Percentiles rank a stretch among this genome's conserved stretches.
phyloP scores from a whole-genome alignment of 352 stramenopile species.

The Phytophthora multivora region DNA sequence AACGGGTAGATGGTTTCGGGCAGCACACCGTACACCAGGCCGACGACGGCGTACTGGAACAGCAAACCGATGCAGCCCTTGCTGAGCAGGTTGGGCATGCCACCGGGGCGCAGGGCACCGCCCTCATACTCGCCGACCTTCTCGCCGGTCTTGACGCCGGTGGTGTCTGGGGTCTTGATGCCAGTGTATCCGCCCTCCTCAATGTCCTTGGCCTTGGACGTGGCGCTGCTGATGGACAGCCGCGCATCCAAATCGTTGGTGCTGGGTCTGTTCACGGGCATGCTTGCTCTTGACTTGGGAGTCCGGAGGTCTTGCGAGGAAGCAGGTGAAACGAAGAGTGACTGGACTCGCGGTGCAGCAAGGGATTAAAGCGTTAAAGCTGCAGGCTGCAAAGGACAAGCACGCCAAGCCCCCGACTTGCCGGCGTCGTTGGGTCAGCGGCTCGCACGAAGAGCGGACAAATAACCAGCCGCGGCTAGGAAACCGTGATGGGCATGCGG shows the following conservation, averaged over 20 bases:
- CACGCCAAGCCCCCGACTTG: background rate
- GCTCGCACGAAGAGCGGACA: slow-evolving; percentile 18
- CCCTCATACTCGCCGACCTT: slow-evolving; percentile 35
- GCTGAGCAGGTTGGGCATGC: slow-evolving; percentile 35
- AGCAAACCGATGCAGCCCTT: slow-evolving; percentile 47
- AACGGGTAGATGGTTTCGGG: slow-evolving; percentile 60
- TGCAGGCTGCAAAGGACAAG: slow-evolving; percentile 15
- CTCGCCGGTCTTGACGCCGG: slow-evolving; percentile 5
- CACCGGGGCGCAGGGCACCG: slow-evolving; percentile 48
- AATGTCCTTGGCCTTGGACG: slow-evolving; percentile 28
- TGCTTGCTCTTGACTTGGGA: slow-evolving; percentile 9
- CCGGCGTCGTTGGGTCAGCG: slow-evolving; percentile 6
- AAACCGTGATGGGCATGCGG: slow-evolving; percentile 24
- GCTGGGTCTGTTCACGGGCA: slow-evolving; percentile 17
- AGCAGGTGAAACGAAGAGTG: slow-evolving; percentile 32
- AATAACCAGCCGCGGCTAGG: slow-evolving; percentile 17
- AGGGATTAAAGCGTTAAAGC: slow-evolving; percentile 13
- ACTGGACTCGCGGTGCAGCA: slow-evolving; percentile 2
- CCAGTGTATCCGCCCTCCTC: slow-evolving; percentile 35
- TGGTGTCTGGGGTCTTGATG: slow-evolving; percentile 32
- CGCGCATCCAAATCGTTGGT: slow-evolving; percentile 35
- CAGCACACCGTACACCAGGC: slow-evolving; percentile 50
- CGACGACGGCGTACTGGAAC: slow-evolving; percentile 55
- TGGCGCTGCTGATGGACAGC: slow-evolving; percentile 40
- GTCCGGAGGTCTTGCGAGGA: slow-evolving; percentile 15